Evolutionary conservation across 1,139 yeast genomes (phyloP), one percentile per base, ranked within the genome.

Genomic region (Candida tropicalis): DNA sequence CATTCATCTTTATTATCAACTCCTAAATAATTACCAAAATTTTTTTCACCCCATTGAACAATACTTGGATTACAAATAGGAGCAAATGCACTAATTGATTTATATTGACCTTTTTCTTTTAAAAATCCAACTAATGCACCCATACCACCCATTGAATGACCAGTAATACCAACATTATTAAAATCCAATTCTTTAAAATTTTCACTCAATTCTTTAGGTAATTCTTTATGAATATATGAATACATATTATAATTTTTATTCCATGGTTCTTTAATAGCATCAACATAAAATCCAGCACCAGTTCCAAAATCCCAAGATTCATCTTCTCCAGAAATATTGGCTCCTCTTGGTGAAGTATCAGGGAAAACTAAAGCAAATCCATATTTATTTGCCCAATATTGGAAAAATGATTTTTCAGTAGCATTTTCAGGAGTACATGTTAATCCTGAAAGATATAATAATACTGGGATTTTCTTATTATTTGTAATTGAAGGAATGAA

Each of bases 81-180:
- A 0, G 97, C 81, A 68, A 93, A 93, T 0, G 97, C 98, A 48
- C 91, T 81, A 28, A 87, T 95, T 1, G 95, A 82, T 62, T 79
- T 81, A 73, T 86, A 93, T 57, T 73, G 73, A 3, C 83, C 86
- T 1, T 93, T 89, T 60, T 87, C 82, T 52, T 75, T 79, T 44
- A 93, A 68, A 61, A 80, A 91, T 12, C 95, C 83, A 44, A 85
- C 70, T 48, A 93, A 68, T 0, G 99, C 96, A 42, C 99, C 99
- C 62, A 79, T 89, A 0, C 99, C 99, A 39, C 99, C 99, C 98
- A 93, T 93, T 2, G 99, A 93, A 63, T 93, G 98, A 35, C 98
- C 98, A 9, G 95, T 83, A 51, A 93, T 82, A 22, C 93, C 79
- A 43, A 84, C 75, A 39, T 78, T 83, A 26, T 65, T 60, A 44